These are phyloP conservation scores for Protea cynaroides DNA, from an alignment of 164 flowering plant genomes.

Conservation along the genomic window DNA sequence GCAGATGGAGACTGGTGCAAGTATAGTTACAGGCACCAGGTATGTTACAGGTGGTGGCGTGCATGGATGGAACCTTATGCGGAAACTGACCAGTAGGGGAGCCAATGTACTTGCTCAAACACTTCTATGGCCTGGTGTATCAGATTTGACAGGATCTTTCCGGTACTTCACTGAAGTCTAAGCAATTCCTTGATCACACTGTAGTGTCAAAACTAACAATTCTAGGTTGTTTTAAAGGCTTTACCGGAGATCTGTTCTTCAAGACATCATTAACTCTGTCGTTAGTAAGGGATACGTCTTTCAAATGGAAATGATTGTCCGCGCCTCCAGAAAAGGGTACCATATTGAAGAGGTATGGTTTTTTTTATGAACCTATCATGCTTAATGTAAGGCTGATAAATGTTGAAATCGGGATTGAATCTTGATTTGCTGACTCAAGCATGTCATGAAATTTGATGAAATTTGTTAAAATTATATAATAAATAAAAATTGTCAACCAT, in stretches of 20 bases:
- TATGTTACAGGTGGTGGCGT: conserved; percentile 97
- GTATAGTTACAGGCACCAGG: conserved; percentile 93
- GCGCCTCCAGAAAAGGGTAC: conserved; percentile 88
- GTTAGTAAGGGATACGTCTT: conserved; percentile 98
- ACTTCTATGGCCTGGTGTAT: conserved; percentile 96
- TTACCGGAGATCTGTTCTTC: conserved; percentile 75
- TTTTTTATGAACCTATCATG: not conserved
- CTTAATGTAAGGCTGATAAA: not conserved
- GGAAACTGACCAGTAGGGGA: conserved; percentile 94
- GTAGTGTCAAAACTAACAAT: conserved; percentile 11
- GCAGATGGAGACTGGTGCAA: conserved; percentile 84
- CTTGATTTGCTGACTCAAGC: no score
- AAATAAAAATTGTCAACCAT: no score
- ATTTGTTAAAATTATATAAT: no score
- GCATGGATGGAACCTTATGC: conserved; percentile 99
- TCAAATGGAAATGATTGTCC: conserved; percentile 99
- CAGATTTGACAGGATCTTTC: conserved; percentile 96
- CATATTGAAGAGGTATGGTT: conserved; percentile 85
- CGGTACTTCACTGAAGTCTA: conserved; percentile 37
- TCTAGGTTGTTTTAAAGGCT: conserved; percentile 42
- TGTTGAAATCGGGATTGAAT: no score
- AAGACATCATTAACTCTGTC: conserved; percentile 76
- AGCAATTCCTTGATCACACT: not conserved
- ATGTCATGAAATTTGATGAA: no score
- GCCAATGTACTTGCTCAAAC: conserved; percentile 99